Evolutionary conservation across 1,139 yeast genomes (phyloP).

Genomic region (Candida sanyaensis): DNA sequence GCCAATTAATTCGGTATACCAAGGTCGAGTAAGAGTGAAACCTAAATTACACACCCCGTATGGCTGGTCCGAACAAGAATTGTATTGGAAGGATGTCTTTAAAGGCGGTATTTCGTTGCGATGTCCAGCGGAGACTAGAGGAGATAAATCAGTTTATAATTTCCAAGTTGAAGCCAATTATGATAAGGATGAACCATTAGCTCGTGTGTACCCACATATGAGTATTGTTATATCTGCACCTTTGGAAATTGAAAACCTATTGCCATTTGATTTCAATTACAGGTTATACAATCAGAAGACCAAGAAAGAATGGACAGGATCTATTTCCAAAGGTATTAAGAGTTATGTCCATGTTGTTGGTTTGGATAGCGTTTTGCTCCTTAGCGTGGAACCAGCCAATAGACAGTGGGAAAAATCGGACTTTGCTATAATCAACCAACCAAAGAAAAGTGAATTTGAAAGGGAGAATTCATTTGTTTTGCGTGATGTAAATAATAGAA

Average conservation of each 20-base stretch:
- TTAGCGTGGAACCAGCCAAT: slow-evolving; percentile 69
- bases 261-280: slow-evolving; percentile 81
- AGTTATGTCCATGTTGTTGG: slow-evolving; percentile 82
- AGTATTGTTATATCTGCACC: slow-evolving; percentile 81
- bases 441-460: slow-evolving; percentile 52
- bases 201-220: slow-evolving; percentile 84
- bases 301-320: slow-evolving; percentile 69
- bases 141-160: slow-evolving; percentile 52
- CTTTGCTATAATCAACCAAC: slow-evolving; percentile 77
- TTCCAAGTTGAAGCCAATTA: slow-evolving; percentile 75
- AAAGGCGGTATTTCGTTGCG: slow-evolving; percentile 55
- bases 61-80: slow-evolving; percentile 63
- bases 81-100: slow-evolving; percentile 69
- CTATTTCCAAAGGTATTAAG: slow-evolving; percentile 61
- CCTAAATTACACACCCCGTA: slow-evolving; percentile 60
- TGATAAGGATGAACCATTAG: slow-evolving; percentile 65
- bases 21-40: slow-evolving; percentile 55
- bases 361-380: slow-evolving; percentile 64
- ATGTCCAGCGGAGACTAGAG: slow-evolving; percentile 49
- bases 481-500: slow-evolving; percentile 23
- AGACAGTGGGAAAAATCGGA: slow-evolving; percentile 72
- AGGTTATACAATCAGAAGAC: slow-evolving; percentile 76
- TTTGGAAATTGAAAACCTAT: slow-evolving; percentile 75
- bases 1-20: slow-evolving; percentile 72
- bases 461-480: slow-evolving; percentile 55